Evolutionary conservation across 176 grass and related monocot species (phyloP), one percentile per base, ranked within the genome.

Genomic region (Panicum miliaceum): DNA sequence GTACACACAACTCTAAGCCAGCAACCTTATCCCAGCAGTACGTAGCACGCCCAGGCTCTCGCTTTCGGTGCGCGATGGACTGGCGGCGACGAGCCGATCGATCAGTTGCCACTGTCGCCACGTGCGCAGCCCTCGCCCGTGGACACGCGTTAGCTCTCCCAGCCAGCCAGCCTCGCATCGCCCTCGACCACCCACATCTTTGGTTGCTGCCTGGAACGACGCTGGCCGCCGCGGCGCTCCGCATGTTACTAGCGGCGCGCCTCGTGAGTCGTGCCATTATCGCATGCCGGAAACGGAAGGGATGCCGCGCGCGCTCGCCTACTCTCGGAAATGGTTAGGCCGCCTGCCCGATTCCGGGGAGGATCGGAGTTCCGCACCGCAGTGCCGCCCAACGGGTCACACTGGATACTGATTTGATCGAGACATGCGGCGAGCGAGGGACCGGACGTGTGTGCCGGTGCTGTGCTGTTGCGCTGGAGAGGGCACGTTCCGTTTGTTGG

Each of bases 201-300:
- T 14, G 38, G 20, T 42, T 15, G 22, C 42, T 46, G 12, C 19
- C 42, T 72, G 43, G 6, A 29, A 27, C 10, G 12, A 10, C 29
- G 23, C n/a, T 25, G 25, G 43, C 10, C 43, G 43, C n/a, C n/a
- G n/a, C n/a, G n/a, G n/a, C 60, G 22, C 26, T 29, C 7, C 4
- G 71, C 71, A 74, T 74, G 71, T 74, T 72, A 72, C 41, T 15
- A 41, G 15, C 35, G 3, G 36, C 13, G 14, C 2, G 37, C 41
- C 51, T 56, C 73, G n/a, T n/a, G n/a, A n/a, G n/a, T n/a, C n/a
- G 73, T 58, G 73, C 73, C 5, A 12, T 73, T 18, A 35, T 37
- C 19, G 18, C 47, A 20, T 58, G 12, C 74, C 52, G 16, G 52
- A 63, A 78, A 27, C 1, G 58, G 76, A 64, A 46, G 40, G 1